A percentile compares a stretch with the other conserved stretches of the same genome.
phyloP scores from a whole-genome alignment of 2,329 filamentous ascomycete species.

The Pseudodiploospora longispora region DNA sequence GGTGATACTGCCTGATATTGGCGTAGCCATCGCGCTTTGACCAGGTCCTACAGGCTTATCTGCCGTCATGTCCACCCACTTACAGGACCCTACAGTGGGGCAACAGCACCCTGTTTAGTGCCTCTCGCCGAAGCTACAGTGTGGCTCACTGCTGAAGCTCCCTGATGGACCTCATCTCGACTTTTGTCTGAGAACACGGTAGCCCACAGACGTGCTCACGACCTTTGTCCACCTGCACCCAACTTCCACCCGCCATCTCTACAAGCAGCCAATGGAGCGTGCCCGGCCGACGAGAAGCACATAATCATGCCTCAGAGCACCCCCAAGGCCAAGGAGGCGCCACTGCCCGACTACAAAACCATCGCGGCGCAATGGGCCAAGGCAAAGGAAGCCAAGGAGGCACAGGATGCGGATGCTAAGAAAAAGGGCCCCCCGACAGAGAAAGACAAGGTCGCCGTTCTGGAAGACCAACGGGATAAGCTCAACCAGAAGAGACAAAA shows the following conservation, averaged over 20 bases:
- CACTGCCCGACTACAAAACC: slow-evolving; percentile 38
- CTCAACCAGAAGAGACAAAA: slow-evolving; percentile 41
- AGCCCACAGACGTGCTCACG: too few relatives aligned
- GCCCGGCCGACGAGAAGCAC: slow-evolving; percentile 5
- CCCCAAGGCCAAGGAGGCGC: slow-evolving; percentile 17
- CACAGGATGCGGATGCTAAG: slow-evolving; percentile 27
- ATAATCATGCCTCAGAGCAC: slow-evolving; percentile 19
- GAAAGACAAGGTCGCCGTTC: slow-evolving; percentile 26
- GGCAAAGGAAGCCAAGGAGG: slow-evolving; percentile 42
- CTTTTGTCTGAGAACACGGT: too few relatives aligned
- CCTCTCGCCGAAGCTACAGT: too few relatives aligned
- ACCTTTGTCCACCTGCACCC: neutral
- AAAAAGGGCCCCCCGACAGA: slow-evolving; percentile 22
- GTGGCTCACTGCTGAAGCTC: too few relatives aligned
- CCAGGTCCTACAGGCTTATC: too few relatives aligned
- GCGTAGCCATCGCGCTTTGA: too few relatives aligned
- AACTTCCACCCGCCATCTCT: neutral
- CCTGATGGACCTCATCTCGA: too few relatives aligned
- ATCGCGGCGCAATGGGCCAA: slow-evolving; percentile 47
- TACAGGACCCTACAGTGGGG: too few relatives aligned
- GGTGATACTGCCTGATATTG: too few relatives aligned
- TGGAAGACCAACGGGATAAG: slow-evolving; percentile 36
- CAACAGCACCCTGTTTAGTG: too few relatives aligned
- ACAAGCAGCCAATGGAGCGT: slow-evolving; percentile 20
- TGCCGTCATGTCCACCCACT: too few relatives aligned